Evolutionary conservation across 257 asterid genomes (phyloP).

Genomic region (Solanum chilense): DNA sequence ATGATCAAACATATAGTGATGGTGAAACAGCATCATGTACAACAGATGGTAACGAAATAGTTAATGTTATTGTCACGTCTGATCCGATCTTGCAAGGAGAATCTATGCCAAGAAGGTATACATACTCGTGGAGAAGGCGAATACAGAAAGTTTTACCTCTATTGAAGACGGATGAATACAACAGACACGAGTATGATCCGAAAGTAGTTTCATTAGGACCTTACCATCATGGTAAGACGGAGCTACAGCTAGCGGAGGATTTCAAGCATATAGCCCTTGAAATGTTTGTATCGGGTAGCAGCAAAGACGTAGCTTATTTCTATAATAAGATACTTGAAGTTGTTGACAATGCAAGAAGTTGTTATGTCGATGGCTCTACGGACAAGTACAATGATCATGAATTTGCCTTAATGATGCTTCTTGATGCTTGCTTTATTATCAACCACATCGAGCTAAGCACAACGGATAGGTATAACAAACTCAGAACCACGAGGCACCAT

Average conservation of each 20-base stretch:
- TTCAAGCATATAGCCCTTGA: neutral
- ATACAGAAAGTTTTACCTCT: neutral
- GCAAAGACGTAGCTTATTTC: neutral
- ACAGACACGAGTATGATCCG: neutral
- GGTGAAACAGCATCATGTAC: neutral
- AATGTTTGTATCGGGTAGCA: neutral
- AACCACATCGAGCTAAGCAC: neutral
- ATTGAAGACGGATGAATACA: neutral
- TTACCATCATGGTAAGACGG: neutral
- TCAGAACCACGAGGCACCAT: neutral
- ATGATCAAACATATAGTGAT: neutral
- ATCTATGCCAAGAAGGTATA: neutral
- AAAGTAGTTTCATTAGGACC: constrained; percentile 20
- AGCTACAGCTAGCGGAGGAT: neutral
- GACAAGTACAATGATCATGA: neutral
- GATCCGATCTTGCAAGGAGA: neutral
- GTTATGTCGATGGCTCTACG: neutral
- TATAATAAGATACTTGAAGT: neutral
- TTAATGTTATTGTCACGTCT: neutral
- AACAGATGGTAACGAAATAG: neutral
- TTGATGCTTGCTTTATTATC: neutral
- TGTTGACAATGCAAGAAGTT: neutral
- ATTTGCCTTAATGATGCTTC: neutral
- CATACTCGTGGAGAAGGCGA: neutral
- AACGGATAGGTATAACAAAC: neutral